Evolutionary conservation across 805 yeast genomes (phyloP).

Genomic region (Metschnikowia gelsemii): DNA sequence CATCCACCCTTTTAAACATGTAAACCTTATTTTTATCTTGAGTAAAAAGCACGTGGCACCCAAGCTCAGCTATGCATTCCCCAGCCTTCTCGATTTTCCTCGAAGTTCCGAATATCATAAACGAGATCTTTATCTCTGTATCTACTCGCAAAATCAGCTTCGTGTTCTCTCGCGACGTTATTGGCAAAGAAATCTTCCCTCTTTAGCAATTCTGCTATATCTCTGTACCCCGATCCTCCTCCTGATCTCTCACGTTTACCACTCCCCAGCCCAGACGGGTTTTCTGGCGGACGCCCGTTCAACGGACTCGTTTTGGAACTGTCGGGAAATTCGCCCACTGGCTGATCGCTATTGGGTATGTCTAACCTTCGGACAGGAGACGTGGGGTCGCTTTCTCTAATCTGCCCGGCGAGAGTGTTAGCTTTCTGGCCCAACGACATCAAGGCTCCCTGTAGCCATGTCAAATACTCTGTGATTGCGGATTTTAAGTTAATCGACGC

Average conservation of each 20-base stretch:
- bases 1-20: too few species aligned
- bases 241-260: conserved; percentile 4
- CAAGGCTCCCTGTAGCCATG: conserved; percentile 25
- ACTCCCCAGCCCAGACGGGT: conserved; percentile 4
- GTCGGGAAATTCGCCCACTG: conserved; percentile 7
- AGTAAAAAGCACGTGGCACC: neutral
- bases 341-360: conserved; percentile 4
- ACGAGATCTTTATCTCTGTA: conserved; percentile 8
- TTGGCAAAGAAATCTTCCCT: conserved; percentile 11
- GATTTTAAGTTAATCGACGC: conserved; percentile 46
- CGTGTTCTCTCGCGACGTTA: conserved; percentile 10
- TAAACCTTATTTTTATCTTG: neutral
- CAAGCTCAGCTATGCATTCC: conserved; percentile 13
- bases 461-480: conserved; percentile 45
- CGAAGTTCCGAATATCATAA: conserved; percentile 15
- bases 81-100: conserved; percentile 19
- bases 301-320: conserved; percentile 11
- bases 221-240: conserved; percentile 4
- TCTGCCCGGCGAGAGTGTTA: conserved; percentile 7
- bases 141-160: conserved; percentile 3
- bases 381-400: conserved; percentile 11
- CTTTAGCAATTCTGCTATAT: conserved; percentile 8
- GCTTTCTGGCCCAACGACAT: conserved; percentile 6
- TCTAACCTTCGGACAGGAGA: conserved; percentile 9
- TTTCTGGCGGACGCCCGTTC: conserved; percentile 9